Evolutionary conservation across 2,329 filamentous ascomycete species (phyloP), one percentile per base, ranked within the genome.

Genomic region (Aspergillus sp.): DNA sequence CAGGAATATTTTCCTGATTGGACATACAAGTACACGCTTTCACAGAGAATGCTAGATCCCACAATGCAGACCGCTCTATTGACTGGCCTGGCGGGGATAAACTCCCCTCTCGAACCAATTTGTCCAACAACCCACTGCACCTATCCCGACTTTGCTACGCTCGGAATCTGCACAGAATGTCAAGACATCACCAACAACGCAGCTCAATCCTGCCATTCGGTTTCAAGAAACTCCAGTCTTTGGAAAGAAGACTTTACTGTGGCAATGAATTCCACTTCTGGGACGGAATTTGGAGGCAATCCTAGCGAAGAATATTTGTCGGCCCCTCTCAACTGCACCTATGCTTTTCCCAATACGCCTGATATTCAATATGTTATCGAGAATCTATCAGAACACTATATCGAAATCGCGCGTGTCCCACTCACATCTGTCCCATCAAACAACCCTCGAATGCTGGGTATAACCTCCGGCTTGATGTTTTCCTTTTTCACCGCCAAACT

Each of bases 81-180:
- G n/a, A n/a, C n/a, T n/a, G n/a, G n/a, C n/a, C n/a, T n/a, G n/a
- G n/a, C n/a, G n/a, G n/a, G n/a, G n/a, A n/a, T n/a, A n/a, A n/a
- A n/a, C n/a, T n/a, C n/a, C 3, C 37, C 31, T 32, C 40, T 49
- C 1, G 42, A 43, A 7, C 48, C 52, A 2, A 4, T n/a, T 26
- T 56, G 49, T 33, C 8, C 26, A 5, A 36, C 45, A n/a, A 33
- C 27, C 2, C 19, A 11, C 19, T 56, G 51, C 37, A 7, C 37
- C 11, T 56, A 39, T 30, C 40, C 44, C 0, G 42, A 44, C 0
- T 56, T 56, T 37, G 39, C 42, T 12, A n/a, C 51, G 5, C 35
- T 56, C 5, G 53, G 51, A 5, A 38, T 53, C 6, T 56, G 53
- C 27, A 48, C 44, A 34, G n/a, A 33, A 26, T 56, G 53, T 33